These are phyloP conservation scores for Yamadazyma oceani DNA, from an alignment of 1,139 yeast species.

Conservation along the genomic window DNA sequence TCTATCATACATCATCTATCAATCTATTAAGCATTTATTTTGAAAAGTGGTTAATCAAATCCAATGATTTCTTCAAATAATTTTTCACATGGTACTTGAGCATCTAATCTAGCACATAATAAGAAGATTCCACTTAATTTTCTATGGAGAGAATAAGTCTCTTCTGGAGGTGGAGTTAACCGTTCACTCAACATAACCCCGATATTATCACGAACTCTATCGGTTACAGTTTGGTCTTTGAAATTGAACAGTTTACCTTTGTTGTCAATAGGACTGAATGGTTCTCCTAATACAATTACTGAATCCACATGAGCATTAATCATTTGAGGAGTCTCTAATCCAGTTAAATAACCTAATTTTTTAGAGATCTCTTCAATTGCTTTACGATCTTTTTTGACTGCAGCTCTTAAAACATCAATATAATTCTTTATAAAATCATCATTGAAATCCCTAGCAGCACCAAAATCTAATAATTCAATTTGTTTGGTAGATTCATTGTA, in stretches of 20 bases:
- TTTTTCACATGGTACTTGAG: slow-evolving; percentile 78
- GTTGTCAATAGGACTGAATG: slow-evolving; percentile 62
- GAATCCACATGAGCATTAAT: slow-evolving; percentile 90
- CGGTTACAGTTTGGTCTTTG: slow-evolving; percentile 84
- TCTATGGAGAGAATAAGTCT: slow-evolving; percentile 91
- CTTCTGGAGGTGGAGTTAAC: slow-evolving; percentile 97
- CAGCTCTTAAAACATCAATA: slow-evolving; percentile 71
- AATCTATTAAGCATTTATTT: too few species aligned
- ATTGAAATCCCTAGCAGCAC: slow-evolving; percentile 81
- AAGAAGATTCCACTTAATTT: slow-evolving; percentile 93
- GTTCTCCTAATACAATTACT: slow-evolving; percentile 88
- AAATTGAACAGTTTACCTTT: slow-evolving; percentile 63
- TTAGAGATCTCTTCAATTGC: slow-evolving; percentile 65
- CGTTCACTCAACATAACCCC: slow-evolving; percentile 89
- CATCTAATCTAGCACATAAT: slow-evolving; percentile 82
- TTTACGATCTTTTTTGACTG: slow-evolving; percentile 67
- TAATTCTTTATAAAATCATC: slow-evolving; percentile 69
- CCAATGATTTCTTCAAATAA: slow-evolving; percentile 77
- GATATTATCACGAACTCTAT: slow-evolving; percentile 82
- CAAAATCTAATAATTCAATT: slow-evolving; percentile 89
- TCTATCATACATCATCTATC: neutral
- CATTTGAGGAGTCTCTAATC: slow-evolving; percentile 86
- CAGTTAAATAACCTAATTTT: slow-evolving; percentile 86
- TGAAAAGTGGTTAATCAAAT: too few species aligned
- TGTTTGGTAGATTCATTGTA: slow-evolving; percentile 65